Evolutionary conservation across 768 basidiomycete genomes (phyloP), one percentile per base, ranked within the genome.

Genomic region (Russula ochroleuca): DNA sequence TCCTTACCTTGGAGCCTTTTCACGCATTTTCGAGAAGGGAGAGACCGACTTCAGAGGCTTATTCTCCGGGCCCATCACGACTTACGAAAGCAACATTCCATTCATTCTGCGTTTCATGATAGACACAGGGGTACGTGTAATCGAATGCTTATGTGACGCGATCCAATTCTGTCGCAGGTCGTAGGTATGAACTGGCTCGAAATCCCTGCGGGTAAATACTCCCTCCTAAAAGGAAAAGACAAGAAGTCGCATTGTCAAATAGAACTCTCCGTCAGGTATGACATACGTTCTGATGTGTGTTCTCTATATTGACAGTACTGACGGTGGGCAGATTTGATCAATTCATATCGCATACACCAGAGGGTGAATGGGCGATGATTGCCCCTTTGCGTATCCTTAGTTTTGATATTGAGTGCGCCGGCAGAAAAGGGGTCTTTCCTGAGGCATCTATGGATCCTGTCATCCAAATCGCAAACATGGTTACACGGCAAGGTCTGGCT

Each of bases 131-230:
- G 95, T 92, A 23, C 23, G 38, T 56, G 37, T 28, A 17, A 41
- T 57, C n/a, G 25, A 48, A n/a, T 37, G 17, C 37, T 45, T 50
- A 19, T n/a, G 21, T 13, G 14, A 21, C 28, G 23, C 0, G 38
- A 63, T 53, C 21, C 51, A 47, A 2, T 38, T 3, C 21, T 13
- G 63, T 57, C 25, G 1, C 66, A 94, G 92, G 86, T 99, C 35
- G 87, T 95, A 54, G 97, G 97, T 10, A 98, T 99, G 97, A 98
- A 98, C 72, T 99, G 97, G 96, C 88, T 99, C 57, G 94, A 98
- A 75, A 78, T 97, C 10, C 89, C 89, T 5, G 85, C 88, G 4
- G 91, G 91, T 2, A 85, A 85, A 68, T 99, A 97, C 71, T 78
- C 78, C 14, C 71, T 95, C 21, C 62, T 86, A n/a, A 71, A 81